Conservation (phyloP, 208 protist genomes). For the Leptomonas seymouri region DNA sequence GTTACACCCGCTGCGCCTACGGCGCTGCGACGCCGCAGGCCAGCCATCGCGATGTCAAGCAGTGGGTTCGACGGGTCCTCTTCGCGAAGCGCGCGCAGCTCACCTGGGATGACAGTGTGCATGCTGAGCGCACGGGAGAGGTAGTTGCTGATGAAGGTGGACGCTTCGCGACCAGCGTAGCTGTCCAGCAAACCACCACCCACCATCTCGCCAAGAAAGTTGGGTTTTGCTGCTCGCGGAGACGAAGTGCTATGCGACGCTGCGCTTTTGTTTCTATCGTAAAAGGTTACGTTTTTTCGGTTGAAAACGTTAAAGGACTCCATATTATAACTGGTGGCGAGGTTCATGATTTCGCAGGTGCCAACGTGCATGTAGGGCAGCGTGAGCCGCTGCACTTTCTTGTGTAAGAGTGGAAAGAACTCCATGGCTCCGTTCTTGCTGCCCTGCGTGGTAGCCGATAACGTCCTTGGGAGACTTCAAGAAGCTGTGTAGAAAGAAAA, state of each 20-base stretch:
- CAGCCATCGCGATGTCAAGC: slow-evolving; percentile 55
- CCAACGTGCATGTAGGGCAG: slow-evolving; percentile 72
- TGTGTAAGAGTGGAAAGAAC: slow-evolving; percentile 75
- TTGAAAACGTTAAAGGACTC: slow-evolving; percentile 78
- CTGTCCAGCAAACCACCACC: slow-evolving; percentile 74
- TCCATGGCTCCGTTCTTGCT: slow-evolving; percentile 26
- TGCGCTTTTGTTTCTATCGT: not conserved
- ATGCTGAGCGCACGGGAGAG: slow-evolving; percentile 60
- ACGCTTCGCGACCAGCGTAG: slow-evolving; percentile 56
- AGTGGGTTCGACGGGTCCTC: slow-evolving; percentile 63
- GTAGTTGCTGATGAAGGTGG: slow-evolving; percentile 56
- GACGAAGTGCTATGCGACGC: not conserved
- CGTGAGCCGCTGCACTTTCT: slow-evolving; percentile 65
- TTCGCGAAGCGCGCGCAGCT: slow-evolving; percentile 45
- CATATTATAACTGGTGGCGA: slow-evolving; percentile 47
- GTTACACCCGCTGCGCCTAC: slow-evolving; percentile 13
- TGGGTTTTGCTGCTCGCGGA: not conserved
- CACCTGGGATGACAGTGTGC: slow-evolving; percentile 56
- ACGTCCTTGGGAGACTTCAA: too few species aligned
- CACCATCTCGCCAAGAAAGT: slow-evolving; percentile 63
- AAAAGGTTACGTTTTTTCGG: slow-evolving; percentile 48
- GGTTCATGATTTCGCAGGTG: slow-evolving; percentile 85
- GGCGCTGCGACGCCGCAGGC: slow-evolving; percentile 29
- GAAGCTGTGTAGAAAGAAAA: too few species aligned
- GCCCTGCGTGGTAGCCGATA: too few species aligned